Base-by-base conservation (phyloP, 2,329 filamentous ascomycete species). In the Cladosporium cucumerinum region DNA sequence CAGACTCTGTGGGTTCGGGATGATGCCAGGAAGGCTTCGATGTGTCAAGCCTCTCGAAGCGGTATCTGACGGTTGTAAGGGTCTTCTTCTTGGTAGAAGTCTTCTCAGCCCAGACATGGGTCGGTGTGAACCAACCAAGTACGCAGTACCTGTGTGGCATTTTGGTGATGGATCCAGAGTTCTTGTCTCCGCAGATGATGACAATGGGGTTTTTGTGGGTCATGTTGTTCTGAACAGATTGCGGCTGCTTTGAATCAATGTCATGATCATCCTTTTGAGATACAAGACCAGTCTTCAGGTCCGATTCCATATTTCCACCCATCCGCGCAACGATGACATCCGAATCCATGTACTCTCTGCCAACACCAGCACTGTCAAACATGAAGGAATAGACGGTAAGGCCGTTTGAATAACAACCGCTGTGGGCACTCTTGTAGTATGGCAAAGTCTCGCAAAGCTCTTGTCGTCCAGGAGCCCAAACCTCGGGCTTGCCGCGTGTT, bases 81-180 rank as follows among this genome's bases (percentile, higher is more conserved):
- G 21, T 28, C 5, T 16, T 32, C 12, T 60, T 61, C 49, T 69
- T 58, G 12, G 61, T 58, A 18, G 66, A 66, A 52, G 70, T 79
- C 66, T 81, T 82, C 69, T 93, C 90, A 12, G 77, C 80, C 90
- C 90, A 93, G 0, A 92, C 79, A 57, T 89, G 79, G 0, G 88
- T 89, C 14, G 90, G 79, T 57, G 87, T 85, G 73, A 91, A 93
- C 74, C 82, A 87, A n/a, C 82, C 88, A 49, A 93, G 79, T 0
- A 92, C 86, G 63, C 84, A 87, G 70, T 87, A 92, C 0, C 82
- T 78, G 65, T 88, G 81, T 0, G 84, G 83, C 8, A 88, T 78
- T 28, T 80, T 77, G 1, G 80, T 81, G 0, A 81, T 79, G 21
- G 83, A 79, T 25, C 81, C 73, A 3, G 74, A 72, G 67, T 87